Base-by-base conservation (phyloP, 2,329 filamentous ascomycete genomes). In the Penicillium sp. region DNA sequence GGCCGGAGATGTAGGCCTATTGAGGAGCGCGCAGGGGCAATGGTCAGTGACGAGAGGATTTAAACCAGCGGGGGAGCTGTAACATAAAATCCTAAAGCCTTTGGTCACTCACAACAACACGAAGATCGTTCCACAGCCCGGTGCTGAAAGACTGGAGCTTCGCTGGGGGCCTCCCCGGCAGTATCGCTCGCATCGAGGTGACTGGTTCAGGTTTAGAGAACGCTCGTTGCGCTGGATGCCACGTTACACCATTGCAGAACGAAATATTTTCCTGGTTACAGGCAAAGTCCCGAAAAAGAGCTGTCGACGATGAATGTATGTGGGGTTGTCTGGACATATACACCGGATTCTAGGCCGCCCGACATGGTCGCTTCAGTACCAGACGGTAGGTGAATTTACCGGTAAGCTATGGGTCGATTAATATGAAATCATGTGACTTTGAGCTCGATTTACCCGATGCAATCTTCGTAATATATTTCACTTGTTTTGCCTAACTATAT, bases 1-100 rank as follows among this genome's bases (percentile, higher is more conserved):
- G 88, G 63, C 92, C 92, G 52, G 88, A 93, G 58, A 96, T 87
- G 72, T 97, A 99, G 43, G 83, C 82, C 89, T 95, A 63, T 27
- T 37, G 36, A 47, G 18, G 41, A 40, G 50, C 27, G 48, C 50
- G 55, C 55, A 43, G 41, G 41, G 31, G 50, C 42, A 31, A 36
- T 33, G 46, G 43, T 56, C 31, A 48, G 45, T 56, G 31, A 59
- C 39, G 49, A 44, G 34, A 27, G 39, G 10, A 12, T 45, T 40
- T 30, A 29, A 27, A n/a, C 22, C 3, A 37, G 27, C n/a, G 4
- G 16, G 4, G 40, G 30, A 31, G 40, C 38, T 36, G 28, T n/a
- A 31, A 55, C 4, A 16, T 3, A 18, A 18, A 19, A 16, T 16
- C 1, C 0, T 12, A 3, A 11, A 33, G 14, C 6, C 13, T n/a